These are phyloP conservation scores for Stagonosporopsis chrysanthemi DNA, from an alignment of 2,329 filamentous ascomycete genomes.

Conservation along the genomic window DNA sequence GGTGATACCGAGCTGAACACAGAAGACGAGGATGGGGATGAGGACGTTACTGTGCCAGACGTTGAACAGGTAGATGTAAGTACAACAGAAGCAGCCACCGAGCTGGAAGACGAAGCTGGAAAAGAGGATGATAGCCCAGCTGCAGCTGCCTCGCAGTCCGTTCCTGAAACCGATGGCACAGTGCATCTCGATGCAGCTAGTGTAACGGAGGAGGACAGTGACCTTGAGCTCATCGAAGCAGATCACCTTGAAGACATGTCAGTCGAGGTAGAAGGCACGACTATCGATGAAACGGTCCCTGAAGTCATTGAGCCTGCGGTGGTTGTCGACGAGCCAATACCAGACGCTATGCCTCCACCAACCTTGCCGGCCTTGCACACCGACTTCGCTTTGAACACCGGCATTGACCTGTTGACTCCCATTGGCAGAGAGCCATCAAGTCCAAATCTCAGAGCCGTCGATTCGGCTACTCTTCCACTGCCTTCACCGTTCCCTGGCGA, in stretches of 20 bases:
- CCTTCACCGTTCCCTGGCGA: slow-evolving; percentile 50
- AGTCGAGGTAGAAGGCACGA: slow-evolving; percentile 2
- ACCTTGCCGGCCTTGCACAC: slow-evolving; percentile 34
- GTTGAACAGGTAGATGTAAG: slow-evolving; percentile 2
- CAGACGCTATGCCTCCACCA: slow-evolving; percentile 45
- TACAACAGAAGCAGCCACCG: slow-evolving; percentile 4
- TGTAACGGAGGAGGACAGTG: slow-evolving; percentile 5
- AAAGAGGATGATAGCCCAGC: slow-evolving; percentile 7
- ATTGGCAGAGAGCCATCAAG: slow-evolving; percentile 45
- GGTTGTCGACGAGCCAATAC: background rate
- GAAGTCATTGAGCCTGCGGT: background rate
- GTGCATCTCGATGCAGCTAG: background rate
- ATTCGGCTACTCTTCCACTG: slow-evolving; percentile 47
- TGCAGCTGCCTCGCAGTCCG: background rate
- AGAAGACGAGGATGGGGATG: slow-evolving; percentile 20
- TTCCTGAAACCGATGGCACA: background rate
- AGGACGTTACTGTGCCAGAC: slow-evolving; percentile 6
- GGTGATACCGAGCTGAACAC: slow-evolving; percentile 44
- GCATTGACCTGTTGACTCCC: slow-evolving; percentile 37
- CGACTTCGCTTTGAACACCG: slow-evolving; percentile 20
- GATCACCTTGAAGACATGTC: background rate
- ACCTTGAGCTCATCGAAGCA: slow-evolving; percentile 5
- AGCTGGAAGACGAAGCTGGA: slow-evolving; percentile 11
- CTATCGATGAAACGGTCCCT: slow-evolving; percentile 8
- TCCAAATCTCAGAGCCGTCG: slow-evolving; percentile 43